These are phyloP conservation scores for Jamesozyma lodderae DNA, from an alignment of 805 yeast genomes.

Conservation along the genomic window DNA sequence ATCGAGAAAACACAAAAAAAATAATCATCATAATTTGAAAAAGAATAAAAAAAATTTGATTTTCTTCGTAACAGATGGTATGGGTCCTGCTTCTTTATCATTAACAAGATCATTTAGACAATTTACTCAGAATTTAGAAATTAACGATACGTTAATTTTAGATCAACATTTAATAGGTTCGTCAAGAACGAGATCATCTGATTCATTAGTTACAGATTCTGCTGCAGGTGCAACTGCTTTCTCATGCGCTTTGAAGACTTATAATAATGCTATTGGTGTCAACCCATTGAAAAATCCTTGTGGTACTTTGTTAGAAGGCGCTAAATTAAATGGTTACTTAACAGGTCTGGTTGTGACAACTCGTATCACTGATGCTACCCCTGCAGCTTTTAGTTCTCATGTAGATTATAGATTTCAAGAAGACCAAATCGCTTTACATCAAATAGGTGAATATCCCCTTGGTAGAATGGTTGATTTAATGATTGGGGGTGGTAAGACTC, in stretches of 20 bases:
- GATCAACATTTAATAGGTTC: conserved; percentile 73
- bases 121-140: conserved; percentile 34
- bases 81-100: conserved; percentile 84
- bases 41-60: conserved; percentile 58
- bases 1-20: not conserved
- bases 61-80: conserved; percentile 90
- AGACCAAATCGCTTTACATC: conserved; percentile 80
- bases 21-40: not conserved
- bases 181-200: conserved; percentile 72
- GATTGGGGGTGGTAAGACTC: conserved; percentile 88
- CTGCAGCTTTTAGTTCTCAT: conserved; percentile 82
- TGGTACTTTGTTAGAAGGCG: conserved; percentile 82
- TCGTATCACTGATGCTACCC: conserved; percentile 89
- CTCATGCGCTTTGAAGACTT: conserved; percentile 72
- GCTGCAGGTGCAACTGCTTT: conserved; percentile 98
- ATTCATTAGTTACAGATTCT: conserved; percentile 79
- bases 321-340: conserved; percentile 66
- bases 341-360: conserved; percentile 94
- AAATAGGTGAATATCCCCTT: conserved; percentile 70
- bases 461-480: conserved; percentile 77
- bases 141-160: conserved; percentile 47
- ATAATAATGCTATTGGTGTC: conserved; percentile 91
- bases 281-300: conserved; percentile 60
- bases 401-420: conserved; percentile 69
- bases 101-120: conserved; percentile 72